Evolutionary conservation across 2,329 filamentous ascomycete genomes (phyloP), one percentile per base, ranked within the genome.

Genomic region (Aspergillus carbonarius): DNA sequence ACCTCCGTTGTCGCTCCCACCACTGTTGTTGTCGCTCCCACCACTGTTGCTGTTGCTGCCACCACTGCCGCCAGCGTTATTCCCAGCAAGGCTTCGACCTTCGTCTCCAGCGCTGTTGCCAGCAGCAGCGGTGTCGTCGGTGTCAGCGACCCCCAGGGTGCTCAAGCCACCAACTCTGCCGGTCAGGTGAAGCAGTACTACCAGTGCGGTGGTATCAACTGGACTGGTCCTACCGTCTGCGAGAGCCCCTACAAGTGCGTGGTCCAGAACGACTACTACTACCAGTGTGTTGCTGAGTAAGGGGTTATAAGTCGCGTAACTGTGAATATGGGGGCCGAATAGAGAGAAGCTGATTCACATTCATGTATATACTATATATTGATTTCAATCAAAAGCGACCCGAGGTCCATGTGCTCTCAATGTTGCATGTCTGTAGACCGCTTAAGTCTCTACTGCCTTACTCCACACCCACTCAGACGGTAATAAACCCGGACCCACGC

Each of bases 191-290:
- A 63, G 12, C 63, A 65, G 27, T 72, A 62, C 48, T 61, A 64
- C 55, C 73, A 75, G 60, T 76, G 76, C 53, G 75, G 76, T 52
- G 75, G 76, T 27, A 63, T 66, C 12, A 71, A 68, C 62, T 77
- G 70, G 67, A 74, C 68, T 12, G 74, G 75, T 9, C 58, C 70
- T 12, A 76, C 69, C 12, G 55, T 57, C 12, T 78, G 75, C 57
- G 67, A 60, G 46, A 64, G 65, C 53, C 66, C 66, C 10, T 70
- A 68, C 56, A 74, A 66, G 25, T 78, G 76, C 63, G 62, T 69
- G 10, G 60, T 62, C 49, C 67, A 70, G 63, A 76, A 76, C 61
- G 64, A 68, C n/a, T 78, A 66, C 63, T 78, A 76, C 63, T 70
- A 60, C 55, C 75, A 78, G 68, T 78, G 76, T 53, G 15, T 74